phyloP scores from a whole-genome alignment of 768 basidiomycete species.

The Cystobasidium ongulense region DNA sequence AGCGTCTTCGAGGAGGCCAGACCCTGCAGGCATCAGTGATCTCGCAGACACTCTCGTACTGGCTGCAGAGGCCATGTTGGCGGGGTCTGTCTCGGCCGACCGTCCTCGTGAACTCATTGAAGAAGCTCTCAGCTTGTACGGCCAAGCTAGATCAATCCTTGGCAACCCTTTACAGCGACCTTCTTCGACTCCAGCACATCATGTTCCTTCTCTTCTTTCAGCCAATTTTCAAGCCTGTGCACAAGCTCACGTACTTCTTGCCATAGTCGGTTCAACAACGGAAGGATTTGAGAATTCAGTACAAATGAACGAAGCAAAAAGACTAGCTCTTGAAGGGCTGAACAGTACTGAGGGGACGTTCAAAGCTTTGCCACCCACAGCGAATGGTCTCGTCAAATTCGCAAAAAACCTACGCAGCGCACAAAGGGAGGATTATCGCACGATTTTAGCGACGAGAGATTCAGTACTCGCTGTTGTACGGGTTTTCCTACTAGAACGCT shows the following conservation, averaged over 20 bases:
- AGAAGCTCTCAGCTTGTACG: not conserved
- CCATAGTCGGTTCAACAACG: not conserved
- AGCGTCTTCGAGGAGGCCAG: not conserved
- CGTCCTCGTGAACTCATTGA: not conserved
- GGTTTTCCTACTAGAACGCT: not conserved
- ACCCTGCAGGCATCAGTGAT: not conserved
- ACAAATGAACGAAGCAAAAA: not conserved
- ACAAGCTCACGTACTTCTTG: not conserved
- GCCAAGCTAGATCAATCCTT: not conserved
- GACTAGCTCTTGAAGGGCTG: constrained; percentile 9
- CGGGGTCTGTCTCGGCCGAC: not conserved
- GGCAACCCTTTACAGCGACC: constrained; percentile 9
- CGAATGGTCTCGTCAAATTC: not conserved
- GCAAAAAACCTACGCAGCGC: not conserved
- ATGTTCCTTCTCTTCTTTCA: constrained; percentile 11
- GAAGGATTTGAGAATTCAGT: not conserved
- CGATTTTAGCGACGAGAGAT: not conserved
- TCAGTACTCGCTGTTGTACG: not conserved
- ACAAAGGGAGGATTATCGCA: constrained; percentile 18
- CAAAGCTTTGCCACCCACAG: not conserved
- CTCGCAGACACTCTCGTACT: constrained; percentile 19
- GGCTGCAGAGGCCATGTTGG: not conserved
- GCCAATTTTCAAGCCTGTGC: not conserved
- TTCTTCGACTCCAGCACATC: not conserved
- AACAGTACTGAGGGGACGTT: not conserved